Evolutionary conservation across 768 basidiomycete genomes (phyloP), one percentile per base, ranked within the genome.

Genomic region (Podaxis sp.): DNA sequence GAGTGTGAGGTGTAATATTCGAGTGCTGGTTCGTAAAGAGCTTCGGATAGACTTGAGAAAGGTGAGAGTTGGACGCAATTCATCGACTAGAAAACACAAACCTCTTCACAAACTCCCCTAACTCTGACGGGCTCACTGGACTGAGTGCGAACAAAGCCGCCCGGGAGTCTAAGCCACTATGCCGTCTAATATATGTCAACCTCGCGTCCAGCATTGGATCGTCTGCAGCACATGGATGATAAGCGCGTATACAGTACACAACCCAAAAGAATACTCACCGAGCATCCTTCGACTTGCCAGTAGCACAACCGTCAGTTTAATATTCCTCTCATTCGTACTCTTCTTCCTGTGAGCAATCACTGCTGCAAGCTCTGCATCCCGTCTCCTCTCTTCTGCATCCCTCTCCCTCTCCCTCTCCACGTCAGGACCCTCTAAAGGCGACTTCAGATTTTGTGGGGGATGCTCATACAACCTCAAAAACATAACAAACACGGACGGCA

Each of bases 1-100:
- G 92, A 95, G 69, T 98, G 96, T 1, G 88, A 80, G 0, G 89
- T 90, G 72, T 98, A 99, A 70, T 96, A 98, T 61, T 98, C 97
- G 48, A 95, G 70, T 0, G 95, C 93, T 2, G 93, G 83, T 32
- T 96, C 94, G 66, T 88, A 90, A 2, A 98, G 74, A 0, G 95
- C 94, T 65, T 90, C 86, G 72, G 96, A 93, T 11, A 99, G 81
- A 70, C 91, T 93, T 67, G 14, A 25, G 42, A 65, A 46, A 28
- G 51, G 50, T 65, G 13, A 62, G 28, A 38, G 23, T 36, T 32
- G 32, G 13, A 37, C 37, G 16, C 14, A 55, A 32, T 36, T 46
- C 35, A 5, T 6, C 40, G 62, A 55, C 23, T 11, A 36, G 6
- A 51, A 13, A 4, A 40, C 13, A 63, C 64, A 46, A 63, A 91